phyloP scores from a whole-genome alignment of 176 grass and related monocot species.

The Zea mays region DNA sequence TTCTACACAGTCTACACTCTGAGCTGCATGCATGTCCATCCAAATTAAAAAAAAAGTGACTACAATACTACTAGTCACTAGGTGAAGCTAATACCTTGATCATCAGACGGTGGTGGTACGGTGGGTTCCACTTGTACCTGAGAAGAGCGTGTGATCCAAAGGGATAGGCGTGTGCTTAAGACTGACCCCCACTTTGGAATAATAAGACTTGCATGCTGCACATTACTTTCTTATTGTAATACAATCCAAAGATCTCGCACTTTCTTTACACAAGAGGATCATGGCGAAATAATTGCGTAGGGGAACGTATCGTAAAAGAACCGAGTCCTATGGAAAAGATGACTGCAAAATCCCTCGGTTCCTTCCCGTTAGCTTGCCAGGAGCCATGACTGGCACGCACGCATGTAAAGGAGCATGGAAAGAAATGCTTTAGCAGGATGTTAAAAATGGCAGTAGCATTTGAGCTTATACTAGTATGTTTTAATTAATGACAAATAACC shows the following conservation, averaged over 20 bases:
- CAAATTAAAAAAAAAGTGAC: not conserved
- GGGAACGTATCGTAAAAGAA: slow-evolving; percentile 31
- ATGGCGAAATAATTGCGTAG: slow-evolving; percentile 37
- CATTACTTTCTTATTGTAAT: slow-evolving; percentile 10
- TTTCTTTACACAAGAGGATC: slow-evolving; percentile 28
- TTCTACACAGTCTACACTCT: too few species aligned
- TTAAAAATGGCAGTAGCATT: not conserved
- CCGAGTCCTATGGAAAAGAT: slow-evolving; percentile 22
- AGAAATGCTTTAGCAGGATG: not conserved
- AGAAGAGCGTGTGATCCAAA: not conserved
- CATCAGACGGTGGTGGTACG: too few species aligned
- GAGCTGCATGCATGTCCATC: not conserved
- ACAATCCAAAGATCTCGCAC: slow-evolving; percentile 40
- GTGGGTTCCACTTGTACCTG: not conserved
- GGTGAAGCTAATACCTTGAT: too few species aligned
- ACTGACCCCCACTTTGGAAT: not conserved
- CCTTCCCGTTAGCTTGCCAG: not conserved
- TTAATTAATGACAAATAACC: not conserved
- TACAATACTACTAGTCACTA: not conserved
- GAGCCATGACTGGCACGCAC: slow-evolving; percentile 13
- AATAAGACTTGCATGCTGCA: slow-evolving; percentile 17
- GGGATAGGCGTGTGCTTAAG: slow-evolving; percentile 1
- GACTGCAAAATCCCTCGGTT: not conserved
- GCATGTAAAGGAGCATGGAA: not conserved
- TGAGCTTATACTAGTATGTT: too few species aligned